These are phyloP conservation scores for Catenaria anguillulae DNA, from an alignment of 371 early-diverging fungal genomes.

Conservation along the genomic window DNA sequence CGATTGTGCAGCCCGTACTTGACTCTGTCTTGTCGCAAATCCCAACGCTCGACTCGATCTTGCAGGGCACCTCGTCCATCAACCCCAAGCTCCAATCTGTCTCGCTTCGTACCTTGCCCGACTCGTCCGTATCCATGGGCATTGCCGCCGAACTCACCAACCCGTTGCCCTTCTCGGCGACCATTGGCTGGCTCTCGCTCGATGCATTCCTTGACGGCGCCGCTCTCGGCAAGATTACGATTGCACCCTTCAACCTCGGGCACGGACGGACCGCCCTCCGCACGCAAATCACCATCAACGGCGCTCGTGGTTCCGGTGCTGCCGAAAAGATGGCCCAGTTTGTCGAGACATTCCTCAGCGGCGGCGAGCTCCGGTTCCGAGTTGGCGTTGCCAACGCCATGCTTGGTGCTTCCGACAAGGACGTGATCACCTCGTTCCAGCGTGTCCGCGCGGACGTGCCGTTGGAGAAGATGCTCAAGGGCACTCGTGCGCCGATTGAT, in stretches of 20 bases:
- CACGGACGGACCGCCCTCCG: not conserved
- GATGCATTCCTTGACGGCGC: not conserved
- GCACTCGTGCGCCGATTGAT: not conserved
- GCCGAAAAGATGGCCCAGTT: not conserved
- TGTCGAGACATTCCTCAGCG: not conserved
- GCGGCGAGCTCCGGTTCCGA: not conserved
- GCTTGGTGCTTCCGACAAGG: slow-evolving; percentile 3
- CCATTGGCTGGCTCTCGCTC: not conserved
- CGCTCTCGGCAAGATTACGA: not conserved
- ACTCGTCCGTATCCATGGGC: not conserved
- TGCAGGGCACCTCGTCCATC: not conserved
- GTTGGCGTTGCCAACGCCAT: not conserved
- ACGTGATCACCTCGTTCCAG: slow-evolving; percentile 1
- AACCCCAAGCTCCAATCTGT: not conserved
- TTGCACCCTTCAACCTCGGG: slow-evolving; percentile 4
- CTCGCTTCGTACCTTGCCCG: not conserved
- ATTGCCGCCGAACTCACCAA: not conserved
- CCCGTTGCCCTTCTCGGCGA: slow-evolving; percentile 1
- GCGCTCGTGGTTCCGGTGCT: not conserved
- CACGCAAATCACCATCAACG: not conserved
- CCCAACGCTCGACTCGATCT: not conserved
- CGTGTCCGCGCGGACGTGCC: not conserved
- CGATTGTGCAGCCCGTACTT: not conserved
- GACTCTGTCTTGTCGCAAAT: not conserved
- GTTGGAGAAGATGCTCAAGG: not conserved